Evolutionary conservation across 2,329 filamentous ascomycete genomes (phyloP), one percentile per base, ranked within the genome.

Genomic region (Dothiorella sarmentorum): DNA sequence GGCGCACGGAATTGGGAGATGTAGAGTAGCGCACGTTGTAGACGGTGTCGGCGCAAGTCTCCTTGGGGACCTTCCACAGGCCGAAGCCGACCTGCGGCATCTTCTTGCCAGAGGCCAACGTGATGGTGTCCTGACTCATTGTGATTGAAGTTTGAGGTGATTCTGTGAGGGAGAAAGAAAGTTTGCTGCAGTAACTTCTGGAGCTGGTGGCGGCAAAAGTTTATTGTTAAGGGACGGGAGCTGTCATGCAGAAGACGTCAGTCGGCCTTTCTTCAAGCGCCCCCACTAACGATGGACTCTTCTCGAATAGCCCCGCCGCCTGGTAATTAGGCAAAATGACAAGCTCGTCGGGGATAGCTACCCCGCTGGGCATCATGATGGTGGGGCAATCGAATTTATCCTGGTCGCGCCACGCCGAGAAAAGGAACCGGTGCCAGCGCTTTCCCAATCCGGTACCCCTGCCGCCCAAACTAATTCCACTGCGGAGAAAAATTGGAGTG

Each of bases 41-140:
- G 65, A 93, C 85, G 61, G 83, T 84, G 67, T 93, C 88, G 67
- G 89, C 85, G 69, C 83, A 86, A 58, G 84, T 85, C 56, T 84
- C 82, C 65, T 88, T 88, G 73, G 85, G 84, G 64, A 94, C 88
- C 79, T 94, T 94, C 90, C 90, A 94, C 65, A 93, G 82, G 61
- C 87, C 87, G 71, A 89, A 89, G 73, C 87, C 87, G 64, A 90
- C 86, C 72, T 87, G 83, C 69, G 87, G 87, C 87, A 90, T 90
- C 67, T 88, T 79, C 66, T 82, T 70, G 74, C 85, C 84, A 73
- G 79, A 85, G 75, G 77, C 86, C 62, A 87, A 82, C 76, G 85
- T 86, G 72, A 86, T 77, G 61, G 75, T 82, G 58, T 60, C 69
- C 73, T 74, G 27, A 44, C 38, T 56, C 42, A 61, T 63, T 61